These are phyloP conservation scores for Phytophthora ramorum DNA, from an alignment of 352 stramenopile genomes.

Conservation along the genomic window DNA sequence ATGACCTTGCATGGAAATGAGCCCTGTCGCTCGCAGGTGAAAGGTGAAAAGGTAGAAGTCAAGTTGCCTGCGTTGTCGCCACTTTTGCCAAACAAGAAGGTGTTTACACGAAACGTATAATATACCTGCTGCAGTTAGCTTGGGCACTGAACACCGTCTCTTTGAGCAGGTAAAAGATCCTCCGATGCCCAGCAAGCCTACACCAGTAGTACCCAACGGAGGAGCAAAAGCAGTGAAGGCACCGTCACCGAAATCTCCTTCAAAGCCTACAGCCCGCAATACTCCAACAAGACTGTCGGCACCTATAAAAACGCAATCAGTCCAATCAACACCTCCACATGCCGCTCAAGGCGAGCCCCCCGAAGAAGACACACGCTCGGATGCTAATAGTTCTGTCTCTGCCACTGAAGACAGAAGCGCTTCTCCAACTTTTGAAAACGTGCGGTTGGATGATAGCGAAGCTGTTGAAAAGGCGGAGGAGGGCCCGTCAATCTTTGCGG, in stretches of 20 bases:
- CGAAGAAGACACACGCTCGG: neutral
- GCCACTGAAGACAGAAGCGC: neutral
- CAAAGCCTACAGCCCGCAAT: slow-evolving; percentile 12
- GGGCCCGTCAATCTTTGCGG: neutral
- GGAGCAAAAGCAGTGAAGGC: slow-evolving; percentile 11
- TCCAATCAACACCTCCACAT: neutral
- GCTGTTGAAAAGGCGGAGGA: neutral
- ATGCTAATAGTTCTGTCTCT: neutral
- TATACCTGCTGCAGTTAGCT: neutral
- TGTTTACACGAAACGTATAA: slow-evolving; percentile 1
- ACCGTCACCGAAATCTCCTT: slow-evolving; percentile 19
- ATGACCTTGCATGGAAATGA: neutral
- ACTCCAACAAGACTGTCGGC: slow-evolving; percentile 19
- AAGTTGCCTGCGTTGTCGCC: slow-evolving; percentile 52
- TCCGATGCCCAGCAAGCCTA: slow-evolving; percentile 22
- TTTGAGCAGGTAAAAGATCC: slow-evolving; percentile 24
- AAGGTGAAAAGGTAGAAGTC: slow-evolving; percentile 45
- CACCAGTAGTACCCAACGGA: slow-evolving; percentile 1
- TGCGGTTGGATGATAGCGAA: neutral
- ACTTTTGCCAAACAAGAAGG: slow-evolving; percentile 44
- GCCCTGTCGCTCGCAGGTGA: slow-evolving; percentile 8
- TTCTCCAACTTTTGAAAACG: slow-evolving; percentile 3
- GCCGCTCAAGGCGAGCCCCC: neutral
- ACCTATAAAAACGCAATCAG: slow-evolving; percentile 14
- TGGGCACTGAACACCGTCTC: neutral